Evolutionary conservation across 2,329 filamentous ascomycete genomes (phyloP), one percentile per base, ranked within the genome.

Genomic region (Scorias spongiosa): DNA sequence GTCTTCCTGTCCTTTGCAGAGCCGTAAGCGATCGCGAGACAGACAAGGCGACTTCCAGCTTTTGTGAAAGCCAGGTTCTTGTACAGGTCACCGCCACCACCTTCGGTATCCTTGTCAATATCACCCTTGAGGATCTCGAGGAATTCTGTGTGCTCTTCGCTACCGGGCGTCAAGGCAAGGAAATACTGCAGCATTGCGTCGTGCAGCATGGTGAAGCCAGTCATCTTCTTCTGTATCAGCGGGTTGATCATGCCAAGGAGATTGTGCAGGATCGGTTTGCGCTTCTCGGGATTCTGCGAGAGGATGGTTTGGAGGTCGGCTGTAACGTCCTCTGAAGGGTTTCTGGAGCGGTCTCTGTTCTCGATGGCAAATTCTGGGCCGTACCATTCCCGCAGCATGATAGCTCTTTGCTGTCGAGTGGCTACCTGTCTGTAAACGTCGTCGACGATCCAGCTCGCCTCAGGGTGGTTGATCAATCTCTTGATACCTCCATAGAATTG

Each of bases 111-210:
- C n/a, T 65, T 57, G 46, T 83, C 81, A 58, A 94, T 85, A 52
- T 98, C 89, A 36, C 84, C 84, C 67, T 93, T 93, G 57, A 98
- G 70, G 52, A 93, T 73, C 63, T 96, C 88, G 46, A 93, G 67
- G 58, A 94, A 95, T 54, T 93, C 87, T 29, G 72, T 83, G 37
- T 85, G 80, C 61, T 96, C 89, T 46, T 84, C 78, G 39, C 80
- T 84, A 2, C 82, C 87, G 4, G 76, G 69, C 51, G 82, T 80
- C 40, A 80, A 78, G 55, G 83, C 89, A 43, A 86, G 67, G 65
- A 89, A 95, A 65, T 95, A 98, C 61, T 98, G 89, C 47, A 95
- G 71, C 88, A 98, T 94, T 41, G 91, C 91, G 57, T 96, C 91
- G 63, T 98, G 93, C 15, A 98, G 76, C 75, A 98, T 93, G 2